phyloP scores from a whole-genome alignment of 306 rosid species.

The Cucurbita ficifolia region DNA sequence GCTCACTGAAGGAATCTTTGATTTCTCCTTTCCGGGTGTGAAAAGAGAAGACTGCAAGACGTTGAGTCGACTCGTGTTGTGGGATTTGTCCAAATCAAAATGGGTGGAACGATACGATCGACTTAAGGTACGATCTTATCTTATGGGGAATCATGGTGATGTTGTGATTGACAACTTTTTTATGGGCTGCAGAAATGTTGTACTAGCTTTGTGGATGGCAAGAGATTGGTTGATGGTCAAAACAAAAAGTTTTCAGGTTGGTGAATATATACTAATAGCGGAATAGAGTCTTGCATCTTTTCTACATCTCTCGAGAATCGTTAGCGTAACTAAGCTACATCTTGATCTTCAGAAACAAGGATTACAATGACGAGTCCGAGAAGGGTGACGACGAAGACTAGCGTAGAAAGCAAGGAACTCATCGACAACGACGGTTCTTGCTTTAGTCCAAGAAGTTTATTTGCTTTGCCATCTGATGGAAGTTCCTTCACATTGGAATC shows the following conservation, averaged over 20 bases:
- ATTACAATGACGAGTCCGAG: slow-evolving; percentile 67
- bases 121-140: slow-evolving; percentile 48
- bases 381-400: slow-evolving; percentile 32
- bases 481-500: slow-evolving; percentile 53
- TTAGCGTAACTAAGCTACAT: not conserved
- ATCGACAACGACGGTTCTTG: slow-evolving; percentile 43
- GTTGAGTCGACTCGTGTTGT: slow-evolving; percentile 50
- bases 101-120: slow-evolving; percentile 64
- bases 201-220: slow-evolving; percentile 28
- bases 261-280: slow-evolving; percentile 5
- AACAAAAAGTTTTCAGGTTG: slow-evolving; percentile 65
- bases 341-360: slow-evolving; percentile 50
- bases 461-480: slow-evolving; percentile 70
- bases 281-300: not conserved
- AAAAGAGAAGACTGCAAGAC: slow-evolving; percentile 76
- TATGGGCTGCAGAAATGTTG: slow-evolving; percentile 43
- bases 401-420: slow-evolving; percentile 45
- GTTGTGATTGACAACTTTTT: not conserved
- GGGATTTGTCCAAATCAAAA: slow-evolving; percentile 50
- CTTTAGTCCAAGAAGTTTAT: slow-evolving; percentile 76
- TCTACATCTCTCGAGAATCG: not conserved
- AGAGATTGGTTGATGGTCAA: slow-evolving; percentile 43
- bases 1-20: slow-evolving; percentile 72
- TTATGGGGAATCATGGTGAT: not conserved
- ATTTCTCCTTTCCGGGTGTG: slow-evolving; percentile 46